phyloP scores from a whole-genome alignment of 148 eudicot species.

The Fagopyrum homotropicum region DNA sequence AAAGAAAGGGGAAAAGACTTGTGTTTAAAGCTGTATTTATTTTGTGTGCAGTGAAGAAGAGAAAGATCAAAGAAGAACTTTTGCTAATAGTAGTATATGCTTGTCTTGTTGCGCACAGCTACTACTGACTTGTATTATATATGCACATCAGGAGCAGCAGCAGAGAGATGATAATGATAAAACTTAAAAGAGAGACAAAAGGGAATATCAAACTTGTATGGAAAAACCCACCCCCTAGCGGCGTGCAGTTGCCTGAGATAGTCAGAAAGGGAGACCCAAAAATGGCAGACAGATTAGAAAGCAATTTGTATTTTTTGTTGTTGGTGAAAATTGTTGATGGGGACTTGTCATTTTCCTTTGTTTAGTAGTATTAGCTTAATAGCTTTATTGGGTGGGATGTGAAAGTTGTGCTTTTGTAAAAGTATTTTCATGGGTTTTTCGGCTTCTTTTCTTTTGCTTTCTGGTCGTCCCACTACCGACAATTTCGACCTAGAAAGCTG shows the following conservation, averaged over 20 bases:
- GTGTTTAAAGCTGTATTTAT: not conserved
- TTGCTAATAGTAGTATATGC: not conserved
- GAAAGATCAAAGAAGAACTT: not conserved
- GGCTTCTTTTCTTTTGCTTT: constrained; percentile 16
- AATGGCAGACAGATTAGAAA: not conserved
- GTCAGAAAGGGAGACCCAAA: not conserved
- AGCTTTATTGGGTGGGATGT: not conserved
- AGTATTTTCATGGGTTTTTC: not conserved
- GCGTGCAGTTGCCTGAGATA: not conserved
- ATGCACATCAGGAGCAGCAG: not conserved
- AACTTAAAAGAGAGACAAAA: not conserved
- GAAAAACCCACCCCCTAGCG: not conserved
- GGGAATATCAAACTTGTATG: not conserved
- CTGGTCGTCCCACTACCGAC: constrained; percentile 38
- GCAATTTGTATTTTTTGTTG: not conserved
- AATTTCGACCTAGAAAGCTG: constrained; percentile 33
- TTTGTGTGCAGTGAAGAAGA: not conserved
- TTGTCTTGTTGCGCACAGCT: not conserved
- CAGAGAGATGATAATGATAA: not conserved
- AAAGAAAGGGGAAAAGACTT: not conserved
- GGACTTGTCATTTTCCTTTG: not conserved
- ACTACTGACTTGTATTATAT: not conserved
- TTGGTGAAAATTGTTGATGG: not conserved
- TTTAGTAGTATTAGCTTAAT: not conserved
- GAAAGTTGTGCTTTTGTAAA: not conserved